Base-by-base conservation (phyloP, 805 yeast genomes). In the Candida pseudoglaebosa region DNA sequence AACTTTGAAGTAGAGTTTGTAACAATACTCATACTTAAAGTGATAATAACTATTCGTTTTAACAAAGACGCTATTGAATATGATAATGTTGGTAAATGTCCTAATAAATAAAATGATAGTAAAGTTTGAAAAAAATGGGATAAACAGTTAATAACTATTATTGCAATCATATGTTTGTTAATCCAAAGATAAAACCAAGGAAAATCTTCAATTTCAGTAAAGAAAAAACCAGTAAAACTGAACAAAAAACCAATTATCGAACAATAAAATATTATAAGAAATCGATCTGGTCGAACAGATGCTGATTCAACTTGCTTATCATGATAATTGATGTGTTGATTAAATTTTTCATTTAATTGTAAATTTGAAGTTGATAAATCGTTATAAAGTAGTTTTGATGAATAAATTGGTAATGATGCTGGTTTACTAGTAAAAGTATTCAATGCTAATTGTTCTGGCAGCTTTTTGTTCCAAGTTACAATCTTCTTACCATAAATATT, bases 21-120 rank as follows among this genome's bases (percentile, higher is more conserved):
- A 71, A 73, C 69, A 73, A 75, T 40, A 1, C 57, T 59, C 29
- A 83, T 42, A 50, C 95, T 85, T 1, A 82, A 82, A 1, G 83
- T 73, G 31, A 89, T 88, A 21, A 89, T 77, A 1, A 86, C 84
- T n/a, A 89, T 84, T 52, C 95, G 78, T 62, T 89, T 89, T 77
- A 89, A 75, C 76, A 89, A 75, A 31, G 86, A 80, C 2, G 96
- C 95, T 41, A 89, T 81, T 2, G 95, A 84, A 61, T 87, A 89
- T 2, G 93, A 78, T 9, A 89, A 80, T 0, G 96, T 86, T 2
- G 95, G 84, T 4, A 89, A 73, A 54, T 82, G 75, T 15, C 95
- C 93, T 32, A 89, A 62, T 22, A 89, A 67, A 62, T 84, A 87
- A 59, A 85, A 86, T 12, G 95, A 88, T 28, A 89, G 69, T 56